phyloP scores from a whole-genome alignment of 352 stramenopile genomes.

The Pseudoperonospora humuli region DNA sequence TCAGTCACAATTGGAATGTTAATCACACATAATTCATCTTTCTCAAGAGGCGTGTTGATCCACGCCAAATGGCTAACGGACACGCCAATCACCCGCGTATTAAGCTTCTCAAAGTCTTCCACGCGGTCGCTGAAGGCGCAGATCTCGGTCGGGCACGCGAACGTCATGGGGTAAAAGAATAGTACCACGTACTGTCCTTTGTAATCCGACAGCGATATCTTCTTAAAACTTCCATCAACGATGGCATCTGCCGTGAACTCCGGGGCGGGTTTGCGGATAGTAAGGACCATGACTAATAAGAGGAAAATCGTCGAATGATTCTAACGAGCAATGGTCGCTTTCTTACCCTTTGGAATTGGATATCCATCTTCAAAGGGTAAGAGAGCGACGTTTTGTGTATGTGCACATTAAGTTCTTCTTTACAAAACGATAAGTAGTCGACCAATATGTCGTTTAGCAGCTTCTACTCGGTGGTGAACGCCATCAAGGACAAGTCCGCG shows the following conservation, averaged over 20 bases:
- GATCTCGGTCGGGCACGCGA: slow-evolving; percentile 90
- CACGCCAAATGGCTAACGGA: slow-evolving; percentile 87
- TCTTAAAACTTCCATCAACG: slow-evolving; percentile 79
- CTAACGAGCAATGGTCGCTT: too few species aligned
- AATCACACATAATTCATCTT: slow-evolving; percentile 85
- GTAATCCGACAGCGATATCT: slow-evolving; percentile 79
- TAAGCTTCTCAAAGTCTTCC: slow-evolving; percentile 74
- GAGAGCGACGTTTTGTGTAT: too few species aligned
- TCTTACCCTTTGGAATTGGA: too few species aligned
- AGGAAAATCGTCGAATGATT: not conserved
- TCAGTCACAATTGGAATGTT: slow-evolving; percentile 88
- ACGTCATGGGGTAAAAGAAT: slow-evolving; percentile 90
- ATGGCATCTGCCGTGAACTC: slow-evolving; percentile 76
- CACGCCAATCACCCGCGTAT: slow-evolving; percentile 61
- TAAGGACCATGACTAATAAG: slow-evolving; percentile 13
- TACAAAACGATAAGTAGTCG: not conserved
- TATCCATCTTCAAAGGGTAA: too few species aligned
- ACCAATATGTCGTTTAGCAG: slow-evolving; percentile 38
- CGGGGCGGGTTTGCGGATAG: slow-evolving; percentile 59
- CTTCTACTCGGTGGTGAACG: slow-evolving; percentile 42
- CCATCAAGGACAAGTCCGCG: slow-evolving; percentile 50
- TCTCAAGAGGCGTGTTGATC: slow-evolving; percentile 86
- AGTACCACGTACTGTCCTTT: slow-evolving; percentile 87
- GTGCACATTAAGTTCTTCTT: too few species aligned
- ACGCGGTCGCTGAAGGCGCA: slow-evolving; percentile 79